Conservation (phyloP, 2,329 filamentous ascomycete genomes). For the Epichloe brachyelytri region DNA sequence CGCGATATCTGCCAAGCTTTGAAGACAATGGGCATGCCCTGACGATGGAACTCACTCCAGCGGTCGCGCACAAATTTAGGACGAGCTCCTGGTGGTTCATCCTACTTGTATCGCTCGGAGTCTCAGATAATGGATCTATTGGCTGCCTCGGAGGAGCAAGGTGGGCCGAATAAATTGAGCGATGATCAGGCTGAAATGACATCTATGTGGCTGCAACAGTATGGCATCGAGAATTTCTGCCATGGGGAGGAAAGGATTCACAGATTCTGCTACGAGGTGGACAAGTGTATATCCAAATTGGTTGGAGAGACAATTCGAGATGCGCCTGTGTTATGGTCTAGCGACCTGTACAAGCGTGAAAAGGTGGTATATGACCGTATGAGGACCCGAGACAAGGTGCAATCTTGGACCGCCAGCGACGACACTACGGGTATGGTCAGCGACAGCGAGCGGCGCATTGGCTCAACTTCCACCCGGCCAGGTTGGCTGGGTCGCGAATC, state of each 20-base stretch:
- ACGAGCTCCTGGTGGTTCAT: conserved; percentile 34
- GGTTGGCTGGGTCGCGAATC: conserved; percentile 43
- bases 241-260: conserved; percentile 91
- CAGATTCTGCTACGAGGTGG: conserved; percentile 81
- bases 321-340: conserved; percentile 83
- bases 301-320: conserved; percentile 75
- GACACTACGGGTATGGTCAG: conserved; percentile 41
- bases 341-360: conserved; percentile 73
- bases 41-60: conserved; percentile 40
- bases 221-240: conserved; percentile 84
- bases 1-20: conserved; percentile 76
- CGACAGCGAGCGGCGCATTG: conserved; percentile 38
- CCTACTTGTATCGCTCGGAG: conserved; percentile 67
- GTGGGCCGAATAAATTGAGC: conserved; percentile 88
- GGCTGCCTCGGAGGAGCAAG: conserved; percentile 69
- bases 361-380: conserved; percentile 45
- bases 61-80: conserved; percentile 34
- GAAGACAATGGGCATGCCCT: conserved; percentile 72
- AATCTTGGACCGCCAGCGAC: conserved; percentile 29
- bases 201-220: conserved; percentile 66
- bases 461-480: conserved; percentile 29
- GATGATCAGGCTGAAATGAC: conserved; percentile 88
- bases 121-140: conserved; percentile 78
- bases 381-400: conserved; percentile 31
- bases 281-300: conserved; percentile 72